These are phyloP conservation scores for Pelargonium nanum DNA, from an alignment of 345 rosid genomes.

Conservation along the genomic window DNA sequence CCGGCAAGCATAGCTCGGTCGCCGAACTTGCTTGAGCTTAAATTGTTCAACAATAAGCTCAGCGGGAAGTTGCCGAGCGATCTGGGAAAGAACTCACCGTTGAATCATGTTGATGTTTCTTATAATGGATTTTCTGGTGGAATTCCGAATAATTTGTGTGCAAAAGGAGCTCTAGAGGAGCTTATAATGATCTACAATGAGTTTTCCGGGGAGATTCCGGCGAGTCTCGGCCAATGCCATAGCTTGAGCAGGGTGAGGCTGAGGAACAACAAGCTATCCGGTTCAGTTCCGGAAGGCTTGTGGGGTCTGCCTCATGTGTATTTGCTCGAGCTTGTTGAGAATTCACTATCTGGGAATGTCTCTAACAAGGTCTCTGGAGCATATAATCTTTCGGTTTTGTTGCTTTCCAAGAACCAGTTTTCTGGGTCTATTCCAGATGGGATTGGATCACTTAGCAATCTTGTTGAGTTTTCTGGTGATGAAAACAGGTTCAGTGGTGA, in stretches of 20 bases:
- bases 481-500: constrained; percentile 38
- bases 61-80: constrained; percentile 49
- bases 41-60: constrained; percentile 59
- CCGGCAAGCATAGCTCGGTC: constrained; percentile 61
- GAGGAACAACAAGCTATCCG: constrained; percentile 43
- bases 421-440: constrained; percentile 49
- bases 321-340: constrained; percentile 56
- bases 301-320: constrained; percentile 67
- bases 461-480: constrained; percentile 43
- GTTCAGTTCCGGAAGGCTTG: constrained; percentile 43
- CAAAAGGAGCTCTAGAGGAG: constrained; percentile 34
- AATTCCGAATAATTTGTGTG: constrained; percentile 54
- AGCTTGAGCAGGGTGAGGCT: constrained; percentile 63
- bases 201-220: constrained; percentile 63
- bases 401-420: constrained; percentile 49
- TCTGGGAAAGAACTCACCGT: constrained; percentile 55
- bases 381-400: constrained; percentile 46
- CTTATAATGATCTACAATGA: constrained; percentile 54
- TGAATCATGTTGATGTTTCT: constrained; percentile 47
- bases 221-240: constrained; percentile 39
- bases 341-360: constrained; percentile 47
- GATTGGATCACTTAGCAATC: constrained; percentile 37
- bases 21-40: constrained; percentile 45
- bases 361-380: constrained; percentile 40
- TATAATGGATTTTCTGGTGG: constrained; percentile 51